Base-by-base conservation (phyloP, 495 filamentous ascomycete genomes). In the Penicillium ochrochloron region DNA sequence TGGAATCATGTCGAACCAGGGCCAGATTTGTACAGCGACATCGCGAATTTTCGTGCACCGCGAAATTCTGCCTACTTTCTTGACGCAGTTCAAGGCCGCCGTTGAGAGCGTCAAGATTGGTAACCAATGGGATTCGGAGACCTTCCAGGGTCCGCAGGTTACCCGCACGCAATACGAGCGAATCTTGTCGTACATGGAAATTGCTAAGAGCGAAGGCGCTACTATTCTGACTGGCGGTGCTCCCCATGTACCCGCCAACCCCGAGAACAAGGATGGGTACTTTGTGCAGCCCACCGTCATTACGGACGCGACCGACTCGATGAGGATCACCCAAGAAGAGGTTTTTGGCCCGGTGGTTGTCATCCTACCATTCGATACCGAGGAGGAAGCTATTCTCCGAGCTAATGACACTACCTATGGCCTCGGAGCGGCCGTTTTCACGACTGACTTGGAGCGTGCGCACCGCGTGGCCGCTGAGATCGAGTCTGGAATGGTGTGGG, bases 401-500 rank as follows among this genome's bases (percentile, higher is more conserved):
- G 94, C 94, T 5, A 98, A 97, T 68, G 86, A 93, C 70, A 93
- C 90, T 0, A 90, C 87, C 0, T 97, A 96, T 67, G 94, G 94
- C 2, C 85, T 98, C 5, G 94, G 92, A n/a, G 87, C 87, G 19
- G 90, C 93, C 0, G 78, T 98, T 0, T 97, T 97, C 71, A 97
- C 92, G 3, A 81, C 84, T 69, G 87, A 97, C 70, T 77, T 97
- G 60, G 85, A 85, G 63, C 85, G 86, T 59, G 92, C 89, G 23
- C 94, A 97, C 78, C 84, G 91, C 25, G 87, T 97, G 2, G 94
- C 94, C 7, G 80, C 86, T 54, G 87, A 87, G 66, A 91, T 98
- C 65, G 92, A 97, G 77, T 85, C 92, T 0, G 95, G 95, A 46
- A 97, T 96, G 93, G 93, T 97, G 19, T 98, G 93, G 93, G 87